Base-by-base conservation (phyloP, 305 asterid species). In the Rubia peregrina region DNA sequence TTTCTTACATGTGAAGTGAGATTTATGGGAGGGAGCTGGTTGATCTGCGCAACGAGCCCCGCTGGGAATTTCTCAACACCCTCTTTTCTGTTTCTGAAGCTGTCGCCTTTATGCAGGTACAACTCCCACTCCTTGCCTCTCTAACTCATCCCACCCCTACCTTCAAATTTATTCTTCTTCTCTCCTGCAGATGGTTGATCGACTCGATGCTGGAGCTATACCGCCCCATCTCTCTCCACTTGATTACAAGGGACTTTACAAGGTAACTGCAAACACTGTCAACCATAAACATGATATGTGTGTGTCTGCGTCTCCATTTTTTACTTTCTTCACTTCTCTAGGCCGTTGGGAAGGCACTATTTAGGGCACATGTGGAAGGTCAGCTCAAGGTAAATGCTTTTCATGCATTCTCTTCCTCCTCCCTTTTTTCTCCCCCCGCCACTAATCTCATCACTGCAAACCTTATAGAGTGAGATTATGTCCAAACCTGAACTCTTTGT, bases 331-430 rank as follows among this genome's bases (percentile, higher is more conserved):
- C 71, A 79, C 75, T 81, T 65, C 73, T 70, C 74, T 84, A 90
- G 96, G 95, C 97, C 71, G 96, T 91, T 73, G 97, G 92, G 17
- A 91, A 88, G 83, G 97, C 97, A 60, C 94, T 91, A 79, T 91
- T 91, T 76, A 84, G 93, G 81, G 97, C 97, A 78, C 97, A 91
- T 80, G 97, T 91, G 51, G 97, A 91, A 83, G 97, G 97, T 72
- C 96, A 91, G 81, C 85, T 91, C 72, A 91, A 91, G 96, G 97
- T 91, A 80, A 46, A 49, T 57, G 42, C 71, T 60, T 53, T 26
- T 41, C 8, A 51, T 21, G 49, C 72, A 60, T 67, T 7, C 61
- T 44, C 57, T 60, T 55, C 36, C 63, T 69, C 74, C 72, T 74
- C 24, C 68, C 36, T 30, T 43, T 66, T 77, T 80, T 74, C 60